These are phyloP conservation scores for Alternaria rosae DNA, from an alignment of 2,329 filamentous ascomycete species.

Conservation along the genomic window DNA sequence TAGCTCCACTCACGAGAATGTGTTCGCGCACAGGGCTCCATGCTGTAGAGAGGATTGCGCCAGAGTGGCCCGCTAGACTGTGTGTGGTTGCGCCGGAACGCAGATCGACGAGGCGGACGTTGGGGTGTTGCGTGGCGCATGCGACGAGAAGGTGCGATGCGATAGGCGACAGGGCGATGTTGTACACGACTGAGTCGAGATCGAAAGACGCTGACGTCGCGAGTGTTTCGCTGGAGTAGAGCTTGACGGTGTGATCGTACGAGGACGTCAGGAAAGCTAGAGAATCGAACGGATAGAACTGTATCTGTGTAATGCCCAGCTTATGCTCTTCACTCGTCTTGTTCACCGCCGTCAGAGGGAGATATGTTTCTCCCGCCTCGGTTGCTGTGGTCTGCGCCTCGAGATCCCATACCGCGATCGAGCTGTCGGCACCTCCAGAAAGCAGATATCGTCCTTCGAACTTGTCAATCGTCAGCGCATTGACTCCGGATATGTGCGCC, in stretches of 20 bases:
- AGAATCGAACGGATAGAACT: slow-evolving; percentile 80
- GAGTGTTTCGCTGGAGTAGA: slow-evolving; percentile 73
- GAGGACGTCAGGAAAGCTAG: slow-evolving; percentile 78
- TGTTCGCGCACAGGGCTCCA: slow-evolving; percentile 87
- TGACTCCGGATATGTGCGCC: slow-evolving; percentile 81
- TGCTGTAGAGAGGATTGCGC: slow-evolving; percentile 66
- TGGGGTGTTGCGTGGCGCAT: slow-evolving; percentile 84
- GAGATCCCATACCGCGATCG: slow-evolving; percentile 87
- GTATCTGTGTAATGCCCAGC: slow-evolving; percentile 77
- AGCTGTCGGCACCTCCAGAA: slow-evolving; percentile 85
- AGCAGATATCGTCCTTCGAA: slow-evolving; percentile 82
- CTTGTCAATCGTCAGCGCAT: slow-evolving; percentile 78
- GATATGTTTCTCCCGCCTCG: slow-evolving; percentile 28
- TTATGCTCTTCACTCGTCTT: slow-evolving; percentile 59
- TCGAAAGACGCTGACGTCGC: slow-evolving; percentile 70
- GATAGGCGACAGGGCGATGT: slow-evolving; percentile 78
- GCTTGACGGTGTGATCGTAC: slow-evolving; percentile 78
- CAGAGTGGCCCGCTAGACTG: slow-evolving; percentile 59
- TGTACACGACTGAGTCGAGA: slow-evolving; percentile 73
- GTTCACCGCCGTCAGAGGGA: slow-evolving; percentile 35
- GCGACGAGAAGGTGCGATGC: slow-evolving; percentile 80
- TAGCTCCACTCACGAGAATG: slow-evolving; percentile 82
- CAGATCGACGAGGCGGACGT: slow-evolving; percentile 84
- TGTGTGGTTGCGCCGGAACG: slow-evolving; percentile 75
- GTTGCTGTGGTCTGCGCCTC: slow-evolving; percentile 54